phyloP scores from a whole-genome alignment of 192 early-diverging fungal species.

The Anaeromyces robustus region DNA sequence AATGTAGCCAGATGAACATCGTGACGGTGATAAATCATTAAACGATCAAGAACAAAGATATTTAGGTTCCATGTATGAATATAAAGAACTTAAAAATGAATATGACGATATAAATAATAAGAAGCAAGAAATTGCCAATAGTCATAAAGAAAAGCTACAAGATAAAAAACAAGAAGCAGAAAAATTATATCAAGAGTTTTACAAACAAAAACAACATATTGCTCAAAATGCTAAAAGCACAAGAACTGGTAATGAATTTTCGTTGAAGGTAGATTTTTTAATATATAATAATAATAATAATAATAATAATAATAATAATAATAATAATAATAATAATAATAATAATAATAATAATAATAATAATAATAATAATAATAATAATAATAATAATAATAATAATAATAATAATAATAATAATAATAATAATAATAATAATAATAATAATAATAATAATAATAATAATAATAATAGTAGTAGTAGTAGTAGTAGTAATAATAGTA shows the following conservation, averaged over 20 bases:
- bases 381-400: too few species aligned
- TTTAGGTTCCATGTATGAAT: constrained; percentile 17
- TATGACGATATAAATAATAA: constrained; percentile 14
- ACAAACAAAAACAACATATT: constrained; percentile 22
- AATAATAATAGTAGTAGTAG: too few species aligned
- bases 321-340: too few species aligned
- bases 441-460: too few species aligned
- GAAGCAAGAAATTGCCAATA: constrained; percentile 17
- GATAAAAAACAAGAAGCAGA: constrained; percentile 21
- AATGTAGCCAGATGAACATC: constrained; percentile 26
- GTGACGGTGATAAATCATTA: constrained; percentile 28
- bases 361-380: too few species aligned
- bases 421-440: too few species aligned
- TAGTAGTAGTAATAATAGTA: too few species aligned
- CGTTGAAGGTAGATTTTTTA: neutral
- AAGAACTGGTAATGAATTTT: constrained; percentile 23
- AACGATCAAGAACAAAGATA: constrained; percentile 36
- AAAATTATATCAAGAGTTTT: constrained; percentile 25
- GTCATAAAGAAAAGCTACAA: constrained; percentile 23
- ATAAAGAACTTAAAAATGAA: constrained; percentile 15
- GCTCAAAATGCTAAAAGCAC: constrained; percentile 30
- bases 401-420: too few species aligned
- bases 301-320: too few species aligned
- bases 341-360: too few species aligned
- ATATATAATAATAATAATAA: too few species aligned